These are phyloP conservation scores for Ogataea hybrid DNA, from an alignment of 1,139 yeast genomes.

Conservation along the genomic window DNA sequence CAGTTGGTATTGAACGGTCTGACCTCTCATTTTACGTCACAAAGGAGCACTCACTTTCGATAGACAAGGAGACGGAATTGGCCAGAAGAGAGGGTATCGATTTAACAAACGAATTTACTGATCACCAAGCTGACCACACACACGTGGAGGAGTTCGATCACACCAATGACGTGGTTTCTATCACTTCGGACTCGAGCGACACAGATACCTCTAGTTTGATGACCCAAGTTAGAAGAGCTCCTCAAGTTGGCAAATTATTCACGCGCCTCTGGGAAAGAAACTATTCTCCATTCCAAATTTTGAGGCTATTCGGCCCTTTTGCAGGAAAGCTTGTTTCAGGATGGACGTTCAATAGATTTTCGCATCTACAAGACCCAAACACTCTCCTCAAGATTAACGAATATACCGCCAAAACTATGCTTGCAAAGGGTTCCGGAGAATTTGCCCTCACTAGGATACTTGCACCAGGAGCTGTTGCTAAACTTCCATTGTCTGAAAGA, in stretches of 20 bases:
- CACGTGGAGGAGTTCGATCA: conserved; percentile 3
- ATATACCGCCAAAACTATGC: conserved; percentile 42
- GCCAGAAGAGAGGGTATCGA: conserved; percentile 26
- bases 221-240: conserved; percentile 36
- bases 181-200: conserved; percentile 9
- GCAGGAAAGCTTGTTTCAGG: conserved; percentile 43
- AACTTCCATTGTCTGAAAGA: conserved; percentile 69
- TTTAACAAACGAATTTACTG: conserved; percentile 25
- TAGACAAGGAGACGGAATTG: conserved; percentile 15
- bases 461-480: conserved; percentile 65
- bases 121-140: conserved; percentile 4
- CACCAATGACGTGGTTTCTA: conserved; percentile 8
- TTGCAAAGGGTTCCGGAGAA: conserved; percentile 47
- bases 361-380: conserved; percentile 40
- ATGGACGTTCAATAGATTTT: conserved; percentile 45
- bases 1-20: conserved; percentile 79
- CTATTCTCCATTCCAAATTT: conserved; percentile 44
- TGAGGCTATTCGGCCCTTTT: conserved; percentile 48
- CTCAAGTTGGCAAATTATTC: conserved; percentile 37
- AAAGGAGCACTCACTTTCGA: conserved; percentile 34
- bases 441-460: conserved; percentile 47
- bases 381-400: conserved; percentile 41
- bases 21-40: conserved; percentile 42
- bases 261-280: conserved; percentile 41
- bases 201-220: conserved; percentile 4